Base-by-base conservation (phyloP, 192 early-diverging fungal genomes). In the Backusella tuberculispora region DNA sequence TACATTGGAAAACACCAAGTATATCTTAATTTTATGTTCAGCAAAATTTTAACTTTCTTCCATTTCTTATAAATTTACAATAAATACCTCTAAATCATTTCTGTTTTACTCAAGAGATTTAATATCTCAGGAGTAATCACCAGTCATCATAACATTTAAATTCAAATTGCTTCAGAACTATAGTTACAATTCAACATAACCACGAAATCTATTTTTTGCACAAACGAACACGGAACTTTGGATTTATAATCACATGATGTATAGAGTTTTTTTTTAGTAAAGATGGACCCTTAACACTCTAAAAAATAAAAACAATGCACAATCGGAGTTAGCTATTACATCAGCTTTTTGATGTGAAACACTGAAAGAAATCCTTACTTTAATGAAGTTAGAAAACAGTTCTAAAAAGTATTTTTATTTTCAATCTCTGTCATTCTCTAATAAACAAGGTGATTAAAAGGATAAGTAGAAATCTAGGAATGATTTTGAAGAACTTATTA, bases 201-300 rank as follows among this genome's bases (percentile, higher is more conserved):
- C 29, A 34, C 29, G 29, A 34, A 34, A 34, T 2, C 29, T 34
- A 34, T 34, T 34, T 34, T 34, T 34, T 34, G 29, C 2, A 1
- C 29, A 34, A 34, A 34, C 29, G 1, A 26, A 24, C 1, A 13
- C 2, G 26, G 6, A n/a, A n/a, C 50, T 17, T 5, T n/a, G 15
- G 15, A 15, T 15, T 50, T 50, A 53, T n/a, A 21, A 53, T 19
- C 50, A 53, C 19, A 53, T 24, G 19, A 53, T 26, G 3, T 24
- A 9, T 13, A 12, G 21, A 8, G 12, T 1, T 29, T 60, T 53
- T 60, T 60, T 26, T 9, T 60, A 60, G 26, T 60, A 8, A 19
- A 21, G 53, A 56, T 56, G 50, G 53, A 60, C 53, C 53, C 53
- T 60, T 60, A 60, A 60, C 19, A n/a, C 50, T 53, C 50, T 8